Evolutionary conservation across 2,329 filamentous ascomycete genomes (phyloP), one percentile per base, ranked within the genome.

Genomic region (Cladophialophora carrionii): DNA sequence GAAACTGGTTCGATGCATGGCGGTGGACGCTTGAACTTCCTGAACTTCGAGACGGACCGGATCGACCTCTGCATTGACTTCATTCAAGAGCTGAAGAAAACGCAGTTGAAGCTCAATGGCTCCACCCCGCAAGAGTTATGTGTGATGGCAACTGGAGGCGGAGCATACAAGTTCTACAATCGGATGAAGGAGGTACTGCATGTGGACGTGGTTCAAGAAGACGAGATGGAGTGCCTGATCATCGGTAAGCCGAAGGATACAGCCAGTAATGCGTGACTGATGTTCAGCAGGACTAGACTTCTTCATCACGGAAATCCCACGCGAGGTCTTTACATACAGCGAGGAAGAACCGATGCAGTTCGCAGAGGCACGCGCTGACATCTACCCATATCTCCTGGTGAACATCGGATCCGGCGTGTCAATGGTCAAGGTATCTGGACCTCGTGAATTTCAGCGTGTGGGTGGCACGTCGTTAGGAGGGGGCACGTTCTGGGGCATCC

Each of bases 191-290:
- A 94, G 68, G 87, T 89, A 4, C 81, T 99, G 57, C 68, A 71
- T 14, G 91, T 96, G 1, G 90, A 97, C 74, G 92, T 99, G 22
- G 82, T 93, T 73, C 84, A 92, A 51, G 95, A 98, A 78, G 95
- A 99, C 74, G 95, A 99, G 80, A 99, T 99, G 95, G 92, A 96
- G 77, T 99, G 95, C 75, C 81, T 99, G 64, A 99, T 99, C 69
- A 95, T 95, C 73, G 92, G 91, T 92, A 77, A 70, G 62, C n/a
- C n/a, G 9, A 41, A 10, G 4, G 51, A 6, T n/a, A 32, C n/a
- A 22, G 12, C 9, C n/a, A 17, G 10, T 22, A 8, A 29, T 22
- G 43, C 37, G 20, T 53, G 24, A 24, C 51, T 60, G 52, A 68
- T 58, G 14, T 31, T 12, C 31, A 34, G 67, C 72, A 92, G 92